Evolutionary conservation across 2,329 filamentous ascomycete genomes (phyloP), one percentile per base, ranked within the genome.

Genomic region (Sporothrix sp.): DNA sequence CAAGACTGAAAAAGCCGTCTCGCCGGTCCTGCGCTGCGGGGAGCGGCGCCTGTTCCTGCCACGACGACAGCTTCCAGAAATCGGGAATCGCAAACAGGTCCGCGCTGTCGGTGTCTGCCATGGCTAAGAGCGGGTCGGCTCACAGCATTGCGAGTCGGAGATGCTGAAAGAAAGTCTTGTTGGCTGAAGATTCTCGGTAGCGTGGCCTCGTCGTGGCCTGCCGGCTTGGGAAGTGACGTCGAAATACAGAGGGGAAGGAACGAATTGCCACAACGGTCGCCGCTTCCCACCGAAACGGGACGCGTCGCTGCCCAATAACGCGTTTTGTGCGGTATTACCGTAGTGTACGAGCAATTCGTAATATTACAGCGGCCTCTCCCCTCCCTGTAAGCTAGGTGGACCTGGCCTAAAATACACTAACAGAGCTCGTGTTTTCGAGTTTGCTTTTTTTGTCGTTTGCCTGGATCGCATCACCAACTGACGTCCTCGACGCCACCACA

Each of bases 1-100:
- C 58, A 3, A 69, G 60, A 21, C 66, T 60, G 60, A 80, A 79
- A 59, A 78, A 73, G 27, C 50, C 54, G 33, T 53, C 18, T 23
- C 46, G 39, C 20, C 44, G 43, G 10, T 52, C 49, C 2, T 45
- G 28, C 0, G 52, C 18, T 3, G 37, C 40, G 3, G 42, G 33
- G 3, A 46, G 40, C 10, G 47, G 38, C 7, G 37, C 40, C 20
- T 64, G 55, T 7, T 70, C 64, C 33, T 76, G 64, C 63, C 74
- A 73, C 57, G 66, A 70, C 2, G 81, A 79, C 23, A 72, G 66
- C 50, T 68, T 69, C 73, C 75, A 79, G 54, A 85, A 74, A 60
- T 82, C 72, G 35, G 79, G 78, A 40, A 81, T 78, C 35, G 75
- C 73, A 60, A 87, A 87, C 28, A 82, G 72, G 60, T 82, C 66